Base-by-base conservation (phyloP, 768 basidiomycete genomes). In the Mycena belliarum region DNA sequence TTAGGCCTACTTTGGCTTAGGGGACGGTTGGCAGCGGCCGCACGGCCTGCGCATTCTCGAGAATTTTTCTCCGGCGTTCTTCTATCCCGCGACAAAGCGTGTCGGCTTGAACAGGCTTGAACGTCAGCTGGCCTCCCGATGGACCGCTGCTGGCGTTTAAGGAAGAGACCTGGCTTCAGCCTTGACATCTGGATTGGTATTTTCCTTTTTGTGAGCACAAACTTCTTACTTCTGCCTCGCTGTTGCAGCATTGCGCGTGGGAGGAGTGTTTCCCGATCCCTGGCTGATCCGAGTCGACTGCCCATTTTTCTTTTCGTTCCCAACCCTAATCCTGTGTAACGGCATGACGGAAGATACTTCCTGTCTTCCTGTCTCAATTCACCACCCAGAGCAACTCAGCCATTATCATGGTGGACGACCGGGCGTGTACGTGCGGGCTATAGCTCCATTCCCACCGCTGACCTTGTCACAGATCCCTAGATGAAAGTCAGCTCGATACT, bases 331-430 rank as follows among this genome's bases (percentile, higher is more conserved):
- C 54, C 56, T 16, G 54, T 60, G 15, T 54, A 60, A 24, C 59
- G 59, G 20, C 28, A 32, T 3, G 59, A 60, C 32, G 59, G 59
- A 6, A 60, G 56, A 28, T 60, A 60, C 38, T 60, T 60, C 28
- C 38, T 60, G 28, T 60, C n/a, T n/a, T n/a, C n/a, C n/a, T n/a
- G n/a, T n/a, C n/a, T n/a, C n/a, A n/a, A n/a, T n/a, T 60, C 32
- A 60, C 59, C 1, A 60, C 59, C 38, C 59, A 60, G 45, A 50
- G 56, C 59, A 60, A 60, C n/a, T 54, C 59, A 18, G 59, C 54
- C 6, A 60, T 60, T 32, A 60, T 60, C n/a, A 60, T 50, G 9
- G 59, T 54, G 9, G 37, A 23, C 24, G 15, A 56, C 44, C 26
- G 55, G 28, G 45, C 35, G 59, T 60, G 50, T 16, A 54, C 32